Percentiles rank a stretch among this genome's conserved stretches.
Conservation (phyloP, 257 asterid species). For the Nicotiana tomentosiformis region DNA sequence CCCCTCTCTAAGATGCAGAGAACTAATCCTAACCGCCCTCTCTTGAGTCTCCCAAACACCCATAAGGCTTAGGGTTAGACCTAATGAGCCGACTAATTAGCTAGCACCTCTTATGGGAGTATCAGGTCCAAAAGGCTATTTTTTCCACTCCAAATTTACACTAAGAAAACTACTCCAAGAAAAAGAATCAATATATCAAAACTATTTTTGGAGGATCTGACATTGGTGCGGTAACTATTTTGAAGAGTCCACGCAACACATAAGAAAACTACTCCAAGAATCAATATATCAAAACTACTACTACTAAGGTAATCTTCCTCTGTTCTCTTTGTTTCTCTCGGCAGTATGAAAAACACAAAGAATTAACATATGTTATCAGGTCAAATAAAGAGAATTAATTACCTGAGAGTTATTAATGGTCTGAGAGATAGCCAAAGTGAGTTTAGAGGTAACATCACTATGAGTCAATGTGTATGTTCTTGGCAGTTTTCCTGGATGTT, state of each 20-base stretch:
- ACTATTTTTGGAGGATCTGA: neutral
- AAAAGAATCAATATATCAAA: neutral
- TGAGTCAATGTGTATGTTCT: constrained; percentile 76
- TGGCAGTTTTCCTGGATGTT: constrained; percentile 64
- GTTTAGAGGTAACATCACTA: constrained; percentile 60
- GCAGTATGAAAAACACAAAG: neutral
- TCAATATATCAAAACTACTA: neutral
- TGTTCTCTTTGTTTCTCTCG: neutral
- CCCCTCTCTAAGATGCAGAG: too few species aligned
- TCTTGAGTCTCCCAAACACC: too few species aligned
- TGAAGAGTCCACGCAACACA: too few species aligned
- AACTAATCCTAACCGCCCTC: too few species aligned
- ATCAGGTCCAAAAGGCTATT: too few species aligned
- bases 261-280: neutral
- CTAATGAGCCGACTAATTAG: too few species aligned
- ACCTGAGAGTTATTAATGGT: constrained; percentile 65
- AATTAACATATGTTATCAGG: neutral
- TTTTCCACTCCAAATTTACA: neutral
- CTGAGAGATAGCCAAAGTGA: constrained; percentile 71
- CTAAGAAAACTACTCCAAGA: neutral
- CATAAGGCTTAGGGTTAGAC: too few species aligned
- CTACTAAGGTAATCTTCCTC: neutral
- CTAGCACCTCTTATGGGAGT: too few species aligned
- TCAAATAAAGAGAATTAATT: neutral
- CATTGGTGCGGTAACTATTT: too few species aligned